Evolutionary conservation across 2,329 filamentous ascomycete species (phyloP).

Genomic region (Aphanoascus verrucosus): DNA sequence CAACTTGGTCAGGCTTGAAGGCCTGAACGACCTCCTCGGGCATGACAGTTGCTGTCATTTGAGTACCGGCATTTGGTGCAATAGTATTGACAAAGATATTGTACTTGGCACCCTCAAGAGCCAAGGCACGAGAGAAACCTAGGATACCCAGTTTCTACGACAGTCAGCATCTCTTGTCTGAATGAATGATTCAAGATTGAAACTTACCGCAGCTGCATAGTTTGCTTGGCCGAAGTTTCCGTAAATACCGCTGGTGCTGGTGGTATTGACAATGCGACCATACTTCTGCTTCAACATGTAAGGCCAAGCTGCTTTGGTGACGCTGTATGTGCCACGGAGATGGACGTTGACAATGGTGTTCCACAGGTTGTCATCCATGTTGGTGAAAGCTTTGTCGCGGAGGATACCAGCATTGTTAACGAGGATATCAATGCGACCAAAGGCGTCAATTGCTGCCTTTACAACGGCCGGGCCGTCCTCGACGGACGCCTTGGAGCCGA

Average conservation of each 20-base stretch:
- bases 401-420: constrained; percentile 98
- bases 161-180: constrained; percentile 18
- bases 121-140: constrained; percentile 85
- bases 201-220: constrained; percentile 74
- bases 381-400: constrained; percentile 91
- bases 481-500: constrained; percentile 84
- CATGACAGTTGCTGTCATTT: constrained; percentile 88
- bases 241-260: constrained; percentile 93
- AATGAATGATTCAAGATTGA: constrained; percentile 13
- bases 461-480: constrained; percentile 87
- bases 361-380: constrained; percentile 95
- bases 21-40: constrained; percentile 96
- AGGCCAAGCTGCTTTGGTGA: constrained; percentile 95
- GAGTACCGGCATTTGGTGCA: constrained; percentile 90
- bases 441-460: constrained; percentile 86
- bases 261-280: constrained; percentile 91
- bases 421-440: constrained; percentile 85
- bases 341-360: constrained; percentile 87
- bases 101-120: constrained; percentile 88
- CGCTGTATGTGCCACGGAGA: constrained; percentile 87
- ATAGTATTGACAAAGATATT: constrained; percentile 98
- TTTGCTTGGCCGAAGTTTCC: constrained; percentile 99
- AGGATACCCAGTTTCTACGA: constrained; percentile 77
- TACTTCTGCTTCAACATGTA: constrained; percentile 98
- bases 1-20: constrained; percentile 98